Conservation (phyloP, 495 filamentous ascomycete genomes). For the Penicillium egyptiacum region DNA sequence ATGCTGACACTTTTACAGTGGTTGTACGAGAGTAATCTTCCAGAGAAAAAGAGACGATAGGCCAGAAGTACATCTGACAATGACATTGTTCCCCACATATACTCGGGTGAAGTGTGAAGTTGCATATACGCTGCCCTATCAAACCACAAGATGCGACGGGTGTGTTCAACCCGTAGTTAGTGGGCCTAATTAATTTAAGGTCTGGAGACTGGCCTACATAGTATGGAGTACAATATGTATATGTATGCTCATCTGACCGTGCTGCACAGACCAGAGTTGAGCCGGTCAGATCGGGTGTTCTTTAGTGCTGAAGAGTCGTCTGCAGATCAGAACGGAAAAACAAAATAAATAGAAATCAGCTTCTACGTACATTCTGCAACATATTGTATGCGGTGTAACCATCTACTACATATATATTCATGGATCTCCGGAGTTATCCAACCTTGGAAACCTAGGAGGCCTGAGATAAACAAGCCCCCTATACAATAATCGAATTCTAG, state of each 20-base stretch:
- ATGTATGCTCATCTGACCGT: background rate
- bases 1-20: background rate
- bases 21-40: background rate
- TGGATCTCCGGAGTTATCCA: background rate
- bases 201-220: background rate
- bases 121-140: constrained; percentile 1
- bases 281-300: background rate
- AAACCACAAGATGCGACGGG: background rate
- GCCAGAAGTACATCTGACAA: background rate
- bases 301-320: constrained; percentile 6
- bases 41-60: background rate
- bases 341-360: background rate
- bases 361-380: background rate
- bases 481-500: background rate
- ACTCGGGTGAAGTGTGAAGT: too few relatives aligned
- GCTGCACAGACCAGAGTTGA: constrained; percentile 4
- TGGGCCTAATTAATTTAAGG: constrained; percentile 5
- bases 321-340: background rate
- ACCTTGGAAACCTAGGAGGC: background rate
- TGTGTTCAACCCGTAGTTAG: background rate
- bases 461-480: background rate
- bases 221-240: background rate
- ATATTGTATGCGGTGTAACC: background rate
- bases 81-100: constrained; percentile 1
- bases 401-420: background rate